Percentiles rank a stretch among this genome's conserved stretches.
These are phyloP conservation scores for Colletotrichum sp. DNA, from an alignment of 2,329 filamentous ascomycete genomes.

Conservation along the genomic window DNA sequence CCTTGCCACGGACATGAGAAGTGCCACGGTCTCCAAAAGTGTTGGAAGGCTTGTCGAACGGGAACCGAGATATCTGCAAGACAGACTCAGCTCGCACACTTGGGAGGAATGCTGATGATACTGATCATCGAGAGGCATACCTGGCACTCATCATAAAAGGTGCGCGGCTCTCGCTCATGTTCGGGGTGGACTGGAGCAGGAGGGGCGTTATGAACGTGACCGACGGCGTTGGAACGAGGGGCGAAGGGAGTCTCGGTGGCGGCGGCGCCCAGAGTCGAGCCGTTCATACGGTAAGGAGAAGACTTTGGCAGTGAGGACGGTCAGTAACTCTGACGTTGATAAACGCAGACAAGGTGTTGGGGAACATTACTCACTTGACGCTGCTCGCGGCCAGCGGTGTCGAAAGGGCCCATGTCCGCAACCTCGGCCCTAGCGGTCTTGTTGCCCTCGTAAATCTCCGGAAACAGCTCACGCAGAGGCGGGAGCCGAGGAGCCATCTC, in stretches of 20 bases:
- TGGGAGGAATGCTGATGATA: neutral
- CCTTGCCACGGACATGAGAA: neutral
- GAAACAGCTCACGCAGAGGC: neutral
- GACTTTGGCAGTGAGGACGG: neutral
- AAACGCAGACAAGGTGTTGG: neutral
- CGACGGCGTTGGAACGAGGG: neutral
- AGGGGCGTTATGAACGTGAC: neutral
- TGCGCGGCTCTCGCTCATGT: neutral
- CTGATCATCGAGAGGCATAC: neutral
- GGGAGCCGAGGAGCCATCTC: neutral
- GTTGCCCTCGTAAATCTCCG: neutral
- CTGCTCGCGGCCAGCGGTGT: neutral
- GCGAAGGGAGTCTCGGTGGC: neutral
- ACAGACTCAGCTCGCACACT: neutral
- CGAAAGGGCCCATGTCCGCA: neutral
- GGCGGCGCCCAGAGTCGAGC: neutral
- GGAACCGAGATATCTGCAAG: neutral
- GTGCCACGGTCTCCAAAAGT: neutral
- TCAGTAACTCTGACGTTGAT: neutral
- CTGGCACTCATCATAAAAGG: neutral
- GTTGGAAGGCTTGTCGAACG: neutral
- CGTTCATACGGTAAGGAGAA: neutral
- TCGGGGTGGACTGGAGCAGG: neutral
- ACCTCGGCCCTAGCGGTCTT: neutral
- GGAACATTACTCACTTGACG: neutral